These are phyloP conservation scores for Dendryphion nanum DNA, from an alignment of 2,329 filamentous ascomycete species.

Conservation along the genomic window DNA sequence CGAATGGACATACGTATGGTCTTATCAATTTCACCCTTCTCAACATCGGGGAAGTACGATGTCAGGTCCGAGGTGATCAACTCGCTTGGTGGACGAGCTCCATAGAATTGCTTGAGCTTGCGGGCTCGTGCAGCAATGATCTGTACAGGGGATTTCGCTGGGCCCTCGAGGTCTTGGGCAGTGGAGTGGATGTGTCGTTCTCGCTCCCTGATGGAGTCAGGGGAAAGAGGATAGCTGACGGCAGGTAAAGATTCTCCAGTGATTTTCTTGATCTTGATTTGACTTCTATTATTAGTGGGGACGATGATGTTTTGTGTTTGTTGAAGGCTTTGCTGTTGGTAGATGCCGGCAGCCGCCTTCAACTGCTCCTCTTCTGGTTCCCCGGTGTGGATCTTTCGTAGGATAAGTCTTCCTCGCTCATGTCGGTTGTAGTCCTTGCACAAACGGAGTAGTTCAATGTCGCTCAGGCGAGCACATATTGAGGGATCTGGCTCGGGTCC, in stretches of 20 bases:
- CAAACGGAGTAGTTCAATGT: constrained; percentile 85
- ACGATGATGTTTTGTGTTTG: constrained; percentile 62
- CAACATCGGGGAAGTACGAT: constrained; percentile 95
- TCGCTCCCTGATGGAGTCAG: constrained; percentile 65
- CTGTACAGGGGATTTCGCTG: constrained; percentile 13
- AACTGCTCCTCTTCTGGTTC: constrained; percentile 87
- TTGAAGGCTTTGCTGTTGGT: constrained; percentile 75
- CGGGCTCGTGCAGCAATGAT: constrained; percentile 44
- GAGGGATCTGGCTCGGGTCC: constrained; percentile 79
- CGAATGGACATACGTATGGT: constrained; percentile 91
- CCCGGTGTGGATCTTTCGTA: constrained; percentile 87
- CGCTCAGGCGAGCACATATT: constrained; percentile 77
- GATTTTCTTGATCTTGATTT: constrained; percentile 84
- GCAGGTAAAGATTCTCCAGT: constrained; percentile 85
- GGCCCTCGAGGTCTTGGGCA: constrained; percentile 49
- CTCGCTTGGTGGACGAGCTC: constrained; percentile 89
- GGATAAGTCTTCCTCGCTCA: constrained; percentile 85
- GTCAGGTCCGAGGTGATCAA: constrained; percentile 95
- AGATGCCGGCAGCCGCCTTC: constrained; percentile 82
- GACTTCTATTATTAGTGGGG: constrained; percentile 70
- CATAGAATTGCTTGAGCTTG: constrained; percentile 79
- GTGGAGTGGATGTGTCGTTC: constrained; percentile 62
- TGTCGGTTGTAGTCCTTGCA: constrained; percentile 82
- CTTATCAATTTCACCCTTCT: constrained; percentile 90
- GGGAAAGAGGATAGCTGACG: constrained; percentile 83